Conservation (phyloP, 2,329 filamentous ascomycete species). For the Elsinoe perseae region DNA sequence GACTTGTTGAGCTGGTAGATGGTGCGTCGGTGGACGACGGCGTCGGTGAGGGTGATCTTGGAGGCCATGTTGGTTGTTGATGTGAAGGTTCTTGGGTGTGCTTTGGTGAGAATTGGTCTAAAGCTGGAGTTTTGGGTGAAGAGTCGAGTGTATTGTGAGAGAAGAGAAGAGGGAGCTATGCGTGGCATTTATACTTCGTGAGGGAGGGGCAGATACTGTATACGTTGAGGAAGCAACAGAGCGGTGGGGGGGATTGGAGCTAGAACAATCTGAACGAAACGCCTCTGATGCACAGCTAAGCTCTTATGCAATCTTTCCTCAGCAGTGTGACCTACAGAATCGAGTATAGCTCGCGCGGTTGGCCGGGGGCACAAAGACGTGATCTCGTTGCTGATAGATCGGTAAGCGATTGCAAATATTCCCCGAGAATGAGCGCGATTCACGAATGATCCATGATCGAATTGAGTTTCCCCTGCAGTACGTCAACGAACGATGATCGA, state of each 20-base stretch:
- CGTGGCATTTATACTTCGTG: slow-evolving; percentile 6
- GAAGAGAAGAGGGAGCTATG: background rate
- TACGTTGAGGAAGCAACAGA: background rate
- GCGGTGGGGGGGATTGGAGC: background rate
- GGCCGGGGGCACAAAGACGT: background rate
- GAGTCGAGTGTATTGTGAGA: background rate
- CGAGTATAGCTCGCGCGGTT: background rate
- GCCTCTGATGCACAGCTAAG: background rate
- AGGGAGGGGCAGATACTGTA: background rate
- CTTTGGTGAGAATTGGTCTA: background rate
- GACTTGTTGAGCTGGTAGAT: slow-evolving; percentile 44
- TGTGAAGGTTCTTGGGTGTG: slow-evolving; percentile 21
- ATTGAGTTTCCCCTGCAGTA: slow-evolving; percentile 1
- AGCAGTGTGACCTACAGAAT: background rate
- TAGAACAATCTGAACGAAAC: background rate
- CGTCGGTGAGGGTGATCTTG: slow-evolving; percentile 36
- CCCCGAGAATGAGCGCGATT: background rate
- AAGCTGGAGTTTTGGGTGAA: background rate
- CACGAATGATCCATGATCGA: background rate
- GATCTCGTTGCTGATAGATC: background rate
- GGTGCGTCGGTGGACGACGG: slow-evolving; percentile 60
- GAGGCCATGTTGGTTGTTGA: slow-evolving; percentile 32
- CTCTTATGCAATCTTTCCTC: slow-evolving; percentile 7
- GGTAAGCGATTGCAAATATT: slow-evolving; percentile 1
- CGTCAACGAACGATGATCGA: slow-evolving; percentile 5